Conservation (phyloP, 2,329 filamentous ascomycete species). For the Nigrospora osmanthi region DNA sequence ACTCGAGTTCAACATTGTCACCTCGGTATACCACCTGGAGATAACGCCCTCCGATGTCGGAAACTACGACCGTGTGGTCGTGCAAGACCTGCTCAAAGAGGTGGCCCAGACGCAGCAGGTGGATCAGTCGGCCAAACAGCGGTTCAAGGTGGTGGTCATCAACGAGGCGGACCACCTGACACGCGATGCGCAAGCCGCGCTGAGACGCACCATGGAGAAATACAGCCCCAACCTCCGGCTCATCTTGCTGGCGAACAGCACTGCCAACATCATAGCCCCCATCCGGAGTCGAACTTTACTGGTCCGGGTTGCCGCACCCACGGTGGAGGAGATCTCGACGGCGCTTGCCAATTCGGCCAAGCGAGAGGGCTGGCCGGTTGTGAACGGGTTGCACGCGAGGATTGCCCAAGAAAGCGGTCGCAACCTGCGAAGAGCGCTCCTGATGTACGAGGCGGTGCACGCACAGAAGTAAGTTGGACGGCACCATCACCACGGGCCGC, state of each 20-base stretch:
- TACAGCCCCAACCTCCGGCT: conserved; percentile 91
- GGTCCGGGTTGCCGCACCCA: conserved; percentile 85
- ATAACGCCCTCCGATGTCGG: conserved; percentile 97
- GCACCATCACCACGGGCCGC: background rate
- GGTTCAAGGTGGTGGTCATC: conserved; percentile 98
- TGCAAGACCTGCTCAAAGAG: conserved; percentile 94
- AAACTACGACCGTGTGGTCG: conserved; percentile 89
- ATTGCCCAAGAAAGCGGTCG: conserved; percentile 87
- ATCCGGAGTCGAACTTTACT: conserved; percentile 88
- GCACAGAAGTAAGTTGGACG: conserved; percentile 73
- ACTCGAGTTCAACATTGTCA: conserved; percentile 97
- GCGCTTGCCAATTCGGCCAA: conserved; percentile 65
- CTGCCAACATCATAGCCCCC: conserved; percentile 97
- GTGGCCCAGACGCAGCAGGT: conserved; percentile 98
- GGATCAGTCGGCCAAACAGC: conserved; percentile 81
- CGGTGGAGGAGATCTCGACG: conserved; percentile 72
- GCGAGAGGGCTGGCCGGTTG: conserved; percentile 77
- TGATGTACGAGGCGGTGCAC: conserved; percentile 97
- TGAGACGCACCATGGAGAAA: conserved; percentile 97
- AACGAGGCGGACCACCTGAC: conserved; percentile 96
- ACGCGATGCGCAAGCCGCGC: conserved; percentile 87
- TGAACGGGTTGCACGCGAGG: conserved; percentile 67
- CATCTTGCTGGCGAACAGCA: conserved; percentile 90
- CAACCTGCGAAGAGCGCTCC: conserved; percentile 78
- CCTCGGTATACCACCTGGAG: conserved; percentile 94